Evolutionary conservation across 1,139 yeast genomes (phyloP).

Genomic region (Taphrina deformans): DNA sequence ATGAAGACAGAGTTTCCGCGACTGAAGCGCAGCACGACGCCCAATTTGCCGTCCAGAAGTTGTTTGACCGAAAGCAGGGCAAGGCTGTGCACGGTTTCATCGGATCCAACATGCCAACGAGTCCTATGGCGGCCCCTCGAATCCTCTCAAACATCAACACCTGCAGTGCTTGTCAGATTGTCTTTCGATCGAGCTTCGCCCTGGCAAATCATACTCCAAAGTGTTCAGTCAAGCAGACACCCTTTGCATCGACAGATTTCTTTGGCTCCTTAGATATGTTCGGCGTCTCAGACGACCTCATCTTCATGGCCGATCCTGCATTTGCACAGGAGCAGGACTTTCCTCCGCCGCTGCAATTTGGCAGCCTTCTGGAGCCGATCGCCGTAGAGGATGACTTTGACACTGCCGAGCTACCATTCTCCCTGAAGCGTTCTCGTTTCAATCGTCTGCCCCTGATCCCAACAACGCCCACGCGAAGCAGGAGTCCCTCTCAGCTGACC

Average conservation of each 20-base stretch:
- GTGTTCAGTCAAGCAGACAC: slow-evolving; percentile 28
- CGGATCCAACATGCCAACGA: slow-evolving; percentile 8
- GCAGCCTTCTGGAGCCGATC: background rate
- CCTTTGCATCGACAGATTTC: slow-evolving; percentile 17
- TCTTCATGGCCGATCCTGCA: background rate
- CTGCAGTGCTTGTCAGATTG: slow-evolving; percentile 27
- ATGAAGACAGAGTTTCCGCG: background rate
- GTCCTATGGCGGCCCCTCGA: slow-evolving; percentile 13
- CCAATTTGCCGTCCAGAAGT: slow-evolving; percentile 9
- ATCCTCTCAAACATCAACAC: background rate
- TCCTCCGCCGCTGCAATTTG: background rate
- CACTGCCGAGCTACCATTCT: background rate
- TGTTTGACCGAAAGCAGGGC: slow-evolving; percentile 24
- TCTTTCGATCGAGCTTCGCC: slow-evolving; percentile 8
- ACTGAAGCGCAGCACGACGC: slow-evolving; percentile 13
- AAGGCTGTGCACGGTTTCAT: background rate
- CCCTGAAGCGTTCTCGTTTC: background rate
- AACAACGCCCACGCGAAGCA: background rate
- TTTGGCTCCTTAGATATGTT: slow-evolving; percentile 15
- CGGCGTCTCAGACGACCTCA: background rate
- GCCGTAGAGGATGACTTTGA: background rate
- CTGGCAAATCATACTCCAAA: slow-evolving; percentile 3
- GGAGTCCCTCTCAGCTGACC: background rate
- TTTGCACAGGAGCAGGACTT: background rate
- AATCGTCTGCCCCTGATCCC: background rate